Percentiles rank a stretch among this genome's conserved stretches.
phyloP scores from a whole-genome alignment of 2,329 filamentous ascomycete genomes.

The Tolypocladium amazonense region DNA sequence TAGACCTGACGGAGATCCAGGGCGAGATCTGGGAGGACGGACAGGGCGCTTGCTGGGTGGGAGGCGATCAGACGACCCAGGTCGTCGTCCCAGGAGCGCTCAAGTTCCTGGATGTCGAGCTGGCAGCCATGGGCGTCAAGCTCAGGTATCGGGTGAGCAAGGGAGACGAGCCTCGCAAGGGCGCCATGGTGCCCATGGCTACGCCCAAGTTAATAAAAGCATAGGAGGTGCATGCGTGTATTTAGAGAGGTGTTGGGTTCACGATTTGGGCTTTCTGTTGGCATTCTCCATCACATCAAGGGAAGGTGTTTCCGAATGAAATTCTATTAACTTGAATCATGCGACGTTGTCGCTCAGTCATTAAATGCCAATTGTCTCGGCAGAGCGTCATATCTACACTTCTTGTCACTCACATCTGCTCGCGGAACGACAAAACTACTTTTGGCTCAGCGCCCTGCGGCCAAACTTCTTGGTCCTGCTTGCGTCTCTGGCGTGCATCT shows the following conservation, averaged over 20 bases:
- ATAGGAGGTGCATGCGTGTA: not conserved
- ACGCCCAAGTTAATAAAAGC: slow-evolving; percentile 5
- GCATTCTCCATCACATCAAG: not conserved
- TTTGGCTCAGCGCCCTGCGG: not conserved
- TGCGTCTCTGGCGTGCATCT: slow-evolving; percentile 35
- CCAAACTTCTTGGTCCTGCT: slow-evolving; percentile 38
- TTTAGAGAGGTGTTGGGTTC: not conserved
- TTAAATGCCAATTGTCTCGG: not conserved
- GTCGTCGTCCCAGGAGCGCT: slow-evolving; percentile 90
- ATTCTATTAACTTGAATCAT: not conserved
- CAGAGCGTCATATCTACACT: not conserved
- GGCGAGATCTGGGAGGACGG: slow-evolving; percentile 91
- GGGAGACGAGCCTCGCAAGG: slow-evolving; percentile 54
- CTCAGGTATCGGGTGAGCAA: slow-evolving; percentile 65
- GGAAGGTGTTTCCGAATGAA: not conserved
- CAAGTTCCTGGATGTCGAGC: slow-evolving; percentile 86
- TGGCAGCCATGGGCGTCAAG: slow-evolving; percentile 92
- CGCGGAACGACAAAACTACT: not conserved
- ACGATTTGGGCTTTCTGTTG: not conserved
- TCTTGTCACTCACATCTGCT: not conserved
- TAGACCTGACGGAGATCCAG: slow-evolving; percentile 44
- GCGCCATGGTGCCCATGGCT: slow-evolving; percentile 32
- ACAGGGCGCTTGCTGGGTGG: slow-evolving; percentile 70
- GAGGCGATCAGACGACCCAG: slow-evolving; percentile 81
- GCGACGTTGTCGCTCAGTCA: not conserved